Evolutionary conservation across 2,329 filamentous ascomycete species (phyloP).

Genomic region (Curvularia sp.): DNA sequence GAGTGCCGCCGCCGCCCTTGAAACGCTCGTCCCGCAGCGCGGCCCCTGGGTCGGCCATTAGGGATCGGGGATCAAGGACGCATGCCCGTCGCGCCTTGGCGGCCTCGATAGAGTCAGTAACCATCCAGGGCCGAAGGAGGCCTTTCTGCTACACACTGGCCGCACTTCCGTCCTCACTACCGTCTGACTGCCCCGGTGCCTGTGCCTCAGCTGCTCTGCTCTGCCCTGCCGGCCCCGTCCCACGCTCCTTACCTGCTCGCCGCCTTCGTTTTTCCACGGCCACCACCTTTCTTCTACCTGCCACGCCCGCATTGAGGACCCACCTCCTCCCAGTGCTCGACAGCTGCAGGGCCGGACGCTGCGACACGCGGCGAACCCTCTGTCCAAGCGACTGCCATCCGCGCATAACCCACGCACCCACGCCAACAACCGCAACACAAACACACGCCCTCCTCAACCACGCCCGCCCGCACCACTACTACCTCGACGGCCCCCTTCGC

Average conservation of each 20-base stretch:
- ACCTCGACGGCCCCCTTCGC: not conserved
- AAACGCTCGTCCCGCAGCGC: conserved; percentile 24
- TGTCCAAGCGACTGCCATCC: not conserved
- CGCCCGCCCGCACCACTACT: conserved; percentile 3
- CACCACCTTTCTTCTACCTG: not conserved
- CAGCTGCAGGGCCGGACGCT: conserved; percentile 1
- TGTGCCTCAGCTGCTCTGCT: not conserved
- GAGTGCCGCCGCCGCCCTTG: conserved; percentile 15
- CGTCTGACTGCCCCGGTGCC: conserved; percentile 18
- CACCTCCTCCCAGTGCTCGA: conserved; percentile 6
- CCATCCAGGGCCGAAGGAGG: conserved; percentile 18
- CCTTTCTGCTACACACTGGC: conserved; percentile 26
- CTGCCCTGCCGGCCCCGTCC: too few relatives aligned
- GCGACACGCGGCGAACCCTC: conserved; percentile 9
- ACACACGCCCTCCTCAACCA: not conserved
- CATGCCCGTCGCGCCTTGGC: conserved; percentile 22
- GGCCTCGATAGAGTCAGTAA: conserved; percentile 15
- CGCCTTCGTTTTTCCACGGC: conserved; percentile 10
- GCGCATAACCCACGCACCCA: conserved; percentile 3
- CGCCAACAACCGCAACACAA: not conserved
- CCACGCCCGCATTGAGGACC: conserved; percentile 2
- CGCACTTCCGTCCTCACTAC: conserved; percentile 27
- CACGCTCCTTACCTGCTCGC: conserved; percentile 21
- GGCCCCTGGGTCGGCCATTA: conserved; percentile 14
- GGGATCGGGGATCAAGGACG: conserved; percentile 23